Evolutionary conservation across 176 grass and related monocot genomes (phyloP).

Genomic region (Alloteropsis semialata): DNA sequence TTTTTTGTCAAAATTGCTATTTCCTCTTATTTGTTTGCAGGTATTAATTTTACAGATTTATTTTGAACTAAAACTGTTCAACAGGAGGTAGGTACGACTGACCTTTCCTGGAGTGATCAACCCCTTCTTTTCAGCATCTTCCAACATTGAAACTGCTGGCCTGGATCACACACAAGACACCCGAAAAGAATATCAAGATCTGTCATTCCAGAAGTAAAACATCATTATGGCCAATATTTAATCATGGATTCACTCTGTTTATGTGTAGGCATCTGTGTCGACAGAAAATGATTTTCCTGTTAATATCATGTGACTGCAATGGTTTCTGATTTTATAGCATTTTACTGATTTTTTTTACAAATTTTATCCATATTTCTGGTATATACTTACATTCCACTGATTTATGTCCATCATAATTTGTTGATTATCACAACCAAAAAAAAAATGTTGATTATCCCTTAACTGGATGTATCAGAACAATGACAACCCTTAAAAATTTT

Average conservation of each 20-base stretch:
- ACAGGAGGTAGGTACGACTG: not conserved
- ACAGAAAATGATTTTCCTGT: not conserved
- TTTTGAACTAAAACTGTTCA: not conserved
- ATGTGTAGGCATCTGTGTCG: not conserved
- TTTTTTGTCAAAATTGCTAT: not conserved
- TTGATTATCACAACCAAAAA: too few species aligned
- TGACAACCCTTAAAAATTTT: not conserved
- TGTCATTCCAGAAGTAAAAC: not conserved
- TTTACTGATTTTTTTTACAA: not conserved
- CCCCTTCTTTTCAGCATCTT: slow-evolving; percentile 90
- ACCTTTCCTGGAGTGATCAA: slow-evolving; percentile 94
- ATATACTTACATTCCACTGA: not conserved
- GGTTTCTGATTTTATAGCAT: not conserved
- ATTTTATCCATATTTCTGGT: not conserved
- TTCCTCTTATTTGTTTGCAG: not conserved
- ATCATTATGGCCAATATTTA: not conserved
- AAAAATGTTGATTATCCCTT: too few species aligned
- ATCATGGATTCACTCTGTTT: not conserved
- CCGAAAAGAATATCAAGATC: not conserved
- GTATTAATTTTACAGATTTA: not conserved
- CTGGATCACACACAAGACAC: slow-evolving; percentile 30
- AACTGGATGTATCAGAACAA: not conserved
- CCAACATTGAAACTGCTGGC: slow-evolving; percentile 84
- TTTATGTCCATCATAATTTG: not conserved
- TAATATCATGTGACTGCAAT: not conserved